A percentile compares a stretch with the other conserved stretches of the same genome.
These are phyloP conservation scores for Dendrocalamus sinicus DNA, from an alignment of 176 grass and related monocot species.

Conservation along the genomic window DNA sequence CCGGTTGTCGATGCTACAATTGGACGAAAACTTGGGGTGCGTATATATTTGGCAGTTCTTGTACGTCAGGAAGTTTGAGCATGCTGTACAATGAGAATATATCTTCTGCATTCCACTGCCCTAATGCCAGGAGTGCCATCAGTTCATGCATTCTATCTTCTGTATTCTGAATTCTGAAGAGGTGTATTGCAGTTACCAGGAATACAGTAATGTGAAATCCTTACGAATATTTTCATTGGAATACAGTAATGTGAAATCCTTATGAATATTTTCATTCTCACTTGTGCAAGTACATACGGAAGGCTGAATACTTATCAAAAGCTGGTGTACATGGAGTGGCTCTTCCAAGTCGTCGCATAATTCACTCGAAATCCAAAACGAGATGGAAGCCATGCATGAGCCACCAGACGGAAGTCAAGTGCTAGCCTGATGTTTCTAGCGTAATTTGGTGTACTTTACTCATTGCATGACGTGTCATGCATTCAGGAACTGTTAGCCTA, in stretches of 20 bases:
- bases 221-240: neutral
- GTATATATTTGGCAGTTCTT: conserved; percentile 30
- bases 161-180: neutral
- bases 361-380: no score
- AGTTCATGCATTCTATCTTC: neutral
- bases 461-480: neutral
- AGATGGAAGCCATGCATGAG: no score
- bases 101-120: neutral
- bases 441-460: neutral
- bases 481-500: no score
- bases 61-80: conserved; percentile 18
- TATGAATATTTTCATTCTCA: neutral
- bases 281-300: neutral
- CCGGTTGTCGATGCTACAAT: neutral
- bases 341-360: neutral
- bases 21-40: neutral
- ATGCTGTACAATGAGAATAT: neutral
- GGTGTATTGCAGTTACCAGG: neutral
- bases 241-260: neutral
- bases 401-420: neutral
- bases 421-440: neutral
- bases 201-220: neutral
- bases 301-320: neutral
- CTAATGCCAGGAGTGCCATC: neutral
- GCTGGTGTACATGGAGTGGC: no score